Percentiles rank a stretch among this genome's conserved stretches.
Evolutionary conservation across 2,329 filamentous ascomycete genomes (phyloP).

Genomic region (Stagonosporopsis tanaceti): DNA sequence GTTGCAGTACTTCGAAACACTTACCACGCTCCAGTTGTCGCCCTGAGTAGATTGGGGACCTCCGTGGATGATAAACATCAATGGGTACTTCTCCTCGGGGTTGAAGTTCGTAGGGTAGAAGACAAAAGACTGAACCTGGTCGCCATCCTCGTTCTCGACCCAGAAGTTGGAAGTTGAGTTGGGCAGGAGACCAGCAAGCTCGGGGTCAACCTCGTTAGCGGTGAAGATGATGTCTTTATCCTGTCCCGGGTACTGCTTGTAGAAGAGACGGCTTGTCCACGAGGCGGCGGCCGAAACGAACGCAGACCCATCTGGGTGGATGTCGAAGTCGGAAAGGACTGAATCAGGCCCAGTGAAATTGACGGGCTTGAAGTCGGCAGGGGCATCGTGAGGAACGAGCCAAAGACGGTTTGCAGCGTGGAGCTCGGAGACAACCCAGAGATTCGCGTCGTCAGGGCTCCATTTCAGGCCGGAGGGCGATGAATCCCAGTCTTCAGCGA

Average conservation of each 20-base stretch:
- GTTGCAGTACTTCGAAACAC: not conserved
- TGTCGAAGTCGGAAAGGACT: conserved; percentile 56
- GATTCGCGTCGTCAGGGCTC: conserved; percentile 40
- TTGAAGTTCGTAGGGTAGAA: conserved; percentile 72
- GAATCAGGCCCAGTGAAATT: conserved; percentile 56
- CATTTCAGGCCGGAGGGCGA: conserved; percentile 39
- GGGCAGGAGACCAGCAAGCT: conserved; percentile 69
- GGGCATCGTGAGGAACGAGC: conserved; percentile 67
- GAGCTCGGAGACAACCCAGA: conserved; percentile 45
- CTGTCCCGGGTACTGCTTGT: conserved; percentile 36
- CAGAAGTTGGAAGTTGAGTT: conserved; percentile 73
- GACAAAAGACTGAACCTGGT: conserved; percentile 70
- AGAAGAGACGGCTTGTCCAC: conserved; percentile 47
- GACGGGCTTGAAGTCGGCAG: conserved; percentile 53
- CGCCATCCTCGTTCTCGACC: conserved; percentile 68
- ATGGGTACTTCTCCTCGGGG: conserved; percentile 74
- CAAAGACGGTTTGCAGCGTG: conserved; percentile 57
- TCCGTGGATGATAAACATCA: conserved; percentile 82
- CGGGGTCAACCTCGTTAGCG: conserved; percentile 71
- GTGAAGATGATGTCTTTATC: conserved; percentile 59
- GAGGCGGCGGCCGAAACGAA: conserved; percentile 42
- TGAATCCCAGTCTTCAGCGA: conserved; percentile 48
- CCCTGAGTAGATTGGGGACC: conserved; percentile 79
- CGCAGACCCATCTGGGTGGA: conserved; percentile 65
- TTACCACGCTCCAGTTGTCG: conserved; percentile 73